Evolutionary conservation across 2,329 filamentous ascomycete species (phyloP), one percentile per base, ranked within the genome.

Genomic region (Colletotrichum cuscutae): DNA sequence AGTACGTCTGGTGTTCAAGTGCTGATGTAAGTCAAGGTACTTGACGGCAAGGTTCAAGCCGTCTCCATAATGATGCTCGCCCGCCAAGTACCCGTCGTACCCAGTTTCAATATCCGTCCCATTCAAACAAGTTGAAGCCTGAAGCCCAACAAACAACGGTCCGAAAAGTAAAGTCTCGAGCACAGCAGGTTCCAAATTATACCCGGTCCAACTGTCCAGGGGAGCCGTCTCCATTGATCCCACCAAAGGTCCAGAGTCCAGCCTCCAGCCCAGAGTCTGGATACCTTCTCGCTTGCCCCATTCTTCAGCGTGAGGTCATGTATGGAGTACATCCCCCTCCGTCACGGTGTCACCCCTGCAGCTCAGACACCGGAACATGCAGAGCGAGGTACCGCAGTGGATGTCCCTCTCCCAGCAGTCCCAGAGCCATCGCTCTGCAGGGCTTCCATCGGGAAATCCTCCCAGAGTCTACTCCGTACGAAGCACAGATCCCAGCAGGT

Each of bases 301-400:
- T 73, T 65, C 66, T 71, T 73, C 71, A 65, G 66, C 67, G 56
- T 62, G 56, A 72, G 70, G 66, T 70, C 60, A 65, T 72, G 60
- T 72, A 65, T 52, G 60, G 59, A 61, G 65, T 70, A 72, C 70
- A 72, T 65, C 66, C 11, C 32, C 32, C 32, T 35, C 30, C 30
- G 30, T 32, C 32, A 11, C 32, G 32, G 32, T 46, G 35, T 64
- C 54, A 70, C 49, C 70, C 66, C 35, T 72, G 70, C 66, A 57
- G 68, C 56, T 65, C 56, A 65, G 66, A 73, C 71, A 71, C 56
- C 60, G 61, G 46, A 49, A 62, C 56, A 53, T 71, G 61, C 67
- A 73, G 60, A 65, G 65, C 56, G 46, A 69, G 70, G 60, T 52
- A 15, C 61, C 49, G 49, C 46, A 63, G 19, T 63, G 46, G 46